Base-by-base conservation (phyloP, 345 rosid genomes). In the Moringa oleifera region DNA sequence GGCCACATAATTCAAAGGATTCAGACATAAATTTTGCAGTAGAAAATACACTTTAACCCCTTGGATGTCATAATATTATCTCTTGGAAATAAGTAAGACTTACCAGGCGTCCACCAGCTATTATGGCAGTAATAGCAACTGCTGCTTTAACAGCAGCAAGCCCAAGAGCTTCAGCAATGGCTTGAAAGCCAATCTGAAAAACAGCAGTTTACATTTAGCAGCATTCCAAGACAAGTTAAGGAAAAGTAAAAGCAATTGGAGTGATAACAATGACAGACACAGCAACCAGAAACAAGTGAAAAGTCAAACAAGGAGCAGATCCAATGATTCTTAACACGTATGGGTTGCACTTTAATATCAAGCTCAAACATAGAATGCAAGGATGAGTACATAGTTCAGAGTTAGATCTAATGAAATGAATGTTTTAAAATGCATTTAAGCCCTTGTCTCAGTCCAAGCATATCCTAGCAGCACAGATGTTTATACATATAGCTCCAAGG, bases 141-240 rank as follows among this genome's bases (percentile, higher is more conserved):
- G 83, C 85, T 19, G 97, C 97, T 80, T 88, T 94, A 66, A 94
- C 95, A 74, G 89, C 97, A 67, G 99, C 99, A 57, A 88, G 50
- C 67, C 99, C 99, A 74, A 94, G 96, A 77, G 99, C 99, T 75
- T 94, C 99, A 54, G 95, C 95, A 70, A 94, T 94, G 66, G 99
- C 96, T 80, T 88, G 87, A 79, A 94, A 84, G 67, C 99, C 99
- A 74, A 94, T 75, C 97, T 94, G 85, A 61, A 78, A 80, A 46
- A 31, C 57, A 78, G 58, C 20, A 37, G 60, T 53, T 24, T 58
- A 62, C 20, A 75, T 46, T 18, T 58, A 15, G 61, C 37, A 63
- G 62, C 56, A 25, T 57, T 51, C 62, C 53, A 20, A 51, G 19
- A 67, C 55, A 19, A 70, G 53, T 31, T 20, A 24, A n/a, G n/a